Percentiles rank a stretch among this genome's conserved stretches.
phyloP scores from a whole-genome alignment of 257 asterid genomes.

The Primulina eburnea region DNA sequence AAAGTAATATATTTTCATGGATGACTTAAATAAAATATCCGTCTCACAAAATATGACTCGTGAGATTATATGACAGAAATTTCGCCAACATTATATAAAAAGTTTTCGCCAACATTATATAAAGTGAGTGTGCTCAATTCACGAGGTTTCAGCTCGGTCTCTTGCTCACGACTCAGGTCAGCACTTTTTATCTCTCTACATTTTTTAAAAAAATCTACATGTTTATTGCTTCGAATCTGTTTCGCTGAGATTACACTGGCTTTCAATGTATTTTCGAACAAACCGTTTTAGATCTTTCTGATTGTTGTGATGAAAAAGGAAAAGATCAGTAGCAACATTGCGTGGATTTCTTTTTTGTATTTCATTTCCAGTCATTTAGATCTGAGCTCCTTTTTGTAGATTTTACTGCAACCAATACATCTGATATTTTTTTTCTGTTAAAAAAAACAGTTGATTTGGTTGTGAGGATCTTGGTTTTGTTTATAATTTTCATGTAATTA shows the following conservation, averaged over 20 bases:
- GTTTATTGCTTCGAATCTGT: neutral
- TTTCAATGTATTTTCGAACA: neutral
- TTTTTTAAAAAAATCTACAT: no score
- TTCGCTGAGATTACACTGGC: neutral
- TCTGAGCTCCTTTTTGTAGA: neutral
- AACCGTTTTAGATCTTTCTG: neutral
- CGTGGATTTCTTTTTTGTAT: neutral
- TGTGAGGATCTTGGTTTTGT: neutral
- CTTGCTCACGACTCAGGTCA: neutral
- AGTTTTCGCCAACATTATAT: no score
- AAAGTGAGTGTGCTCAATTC: no score
- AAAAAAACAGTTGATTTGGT: neutral
- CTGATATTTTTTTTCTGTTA: no score
- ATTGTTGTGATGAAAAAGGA: neutral
- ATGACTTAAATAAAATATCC: no score
- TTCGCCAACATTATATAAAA: no score
- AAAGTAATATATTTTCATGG: no score
- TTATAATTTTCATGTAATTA: no score
- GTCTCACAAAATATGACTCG: no score
- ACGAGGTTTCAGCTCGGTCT: neutral
- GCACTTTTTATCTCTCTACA: neutral
- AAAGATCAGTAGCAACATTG: no score
- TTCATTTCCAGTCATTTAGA: neutral
- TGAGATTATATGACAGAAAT: no score
- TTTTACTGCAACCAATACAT: no score